Base-by-base conservation (phyloP, 2,329 filamentous ascomycete genomes). In the Colletotrichum endophyticum region DNA sequence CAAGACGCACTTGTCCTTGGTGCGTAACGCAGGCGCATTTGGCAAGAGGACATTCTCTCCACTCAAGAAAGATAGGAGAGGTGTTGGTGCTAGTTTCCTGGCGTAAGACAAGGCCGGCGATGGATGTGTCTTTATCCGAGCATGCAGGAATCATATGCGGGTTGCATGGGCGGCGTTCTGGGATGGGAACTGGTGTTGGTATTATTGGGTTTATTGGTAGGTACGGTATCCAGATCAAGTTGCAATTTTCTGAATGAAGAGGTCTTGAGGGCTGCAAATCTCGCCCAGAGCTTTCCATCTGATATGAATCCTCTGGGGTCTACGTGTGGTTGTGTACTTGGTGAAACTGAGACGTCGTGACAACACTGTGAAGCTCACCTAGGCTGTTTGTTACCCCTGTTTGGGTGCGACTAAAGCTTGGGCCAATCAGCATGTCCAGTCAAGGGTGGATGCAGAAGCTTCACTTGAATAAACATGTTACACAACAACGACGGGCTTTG, bases 61-160 rank as follows among this genome's bases (percentile, higher is more conserved):
- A 9, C 85, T 96, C 75, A 96, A 96, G 86, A 90, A 91, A 81
- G 92, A 95, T 67, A 89, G 90, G 74, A 91, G 92, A 77, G 91
- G 92, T 36, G 88, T 91, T 5, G 88, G 88, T 76, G 91, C 92
- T 70, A 93, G 92, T 80, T 93, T 93, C 79, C 82, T 92, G 75
- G 88, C 85, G 70, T 91, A 80, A 53, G 44, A 53, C 44, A 22
- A 79, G 36, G 32, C 19, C 27, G 13, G 19, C 9, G 28, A 62
- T 53, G 30, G 36, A n/a, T 15, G 49, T 56, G 28, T 49, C 4
- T 6, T 56, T 56, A 53, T 67, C 28, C 19, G 25, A 63, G 62
- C 53, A 66, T 6, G 57, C 25, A 62, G 44, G 32, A n/a, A 63
- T 27, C 36, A 32, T 28, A 61, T 59, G 53, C 22, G 30, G 61